phyloP scores from a whole-genome alignment of 2,329 filamentous ascomycete genomes.

The Myriosclerotinia scirpicola region DNA sequence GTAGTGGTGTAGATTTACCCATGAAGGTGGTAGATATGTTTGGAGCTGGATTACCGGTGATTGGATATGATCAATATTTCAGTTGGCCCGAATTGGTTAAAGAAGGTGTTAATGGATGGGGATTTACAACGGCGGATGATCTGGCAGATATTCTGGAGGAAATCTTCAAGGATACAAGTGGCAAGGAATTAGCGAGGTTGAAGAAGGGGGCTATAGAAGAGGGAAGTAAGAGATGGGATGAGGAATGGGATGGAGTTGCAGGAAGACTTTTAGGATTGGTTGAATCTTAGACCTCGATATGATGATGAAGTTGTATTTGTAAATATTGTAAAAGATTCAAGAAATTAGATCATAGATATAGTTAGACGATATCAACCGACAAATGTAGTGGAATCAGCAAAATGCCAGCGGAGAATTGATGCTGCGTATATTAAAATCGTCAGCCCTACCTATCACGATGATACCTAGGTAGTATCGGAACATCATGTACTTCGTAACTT shows the following conservation, averaged over 20 bases:
- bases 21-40: constrained; percentile 99
- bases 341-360: background rate
- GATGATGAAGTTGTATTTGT: background rate
- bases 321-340: background rate
- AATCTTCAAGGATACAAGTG: constrained; percentile 57
- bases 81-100: constrained; percentile 89
- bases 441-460: constrained; percentile 12
- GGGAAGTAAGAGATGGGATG: constrained; percentile 78
- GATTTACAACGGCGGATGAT: constrained; percentile 72
- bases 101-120: constrained; percentile 81
- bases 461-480: no score
- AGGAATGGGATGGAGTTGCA: constrained; percentile 86
- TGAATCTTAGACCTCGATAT: background rate
- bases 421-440: background rate
- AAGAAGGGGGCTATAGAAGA: constrained; percentile 72
- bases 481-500: no score
- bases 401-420: background rate
- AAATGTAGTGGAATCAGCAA: background rate
- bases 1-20: constrained; percentile 89
- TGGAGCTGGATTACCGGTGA: constrained; percentile 85
- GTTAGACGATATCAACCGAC: background rate
- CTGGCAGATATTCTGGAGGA: constrained; percentile 62
- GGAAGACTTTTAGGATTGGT: constrained; percentile 62
- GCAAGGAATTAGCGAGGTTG: constrained; percentile 57
- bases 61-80: constrained; percentile 80